A percentile compares a stretch with the other conserved stretches of the same genome.
phyloP scores from a whole-genome alignment of 495 filamentous ascomycete genomes.

The Bathelium albidoporum region DNA sequence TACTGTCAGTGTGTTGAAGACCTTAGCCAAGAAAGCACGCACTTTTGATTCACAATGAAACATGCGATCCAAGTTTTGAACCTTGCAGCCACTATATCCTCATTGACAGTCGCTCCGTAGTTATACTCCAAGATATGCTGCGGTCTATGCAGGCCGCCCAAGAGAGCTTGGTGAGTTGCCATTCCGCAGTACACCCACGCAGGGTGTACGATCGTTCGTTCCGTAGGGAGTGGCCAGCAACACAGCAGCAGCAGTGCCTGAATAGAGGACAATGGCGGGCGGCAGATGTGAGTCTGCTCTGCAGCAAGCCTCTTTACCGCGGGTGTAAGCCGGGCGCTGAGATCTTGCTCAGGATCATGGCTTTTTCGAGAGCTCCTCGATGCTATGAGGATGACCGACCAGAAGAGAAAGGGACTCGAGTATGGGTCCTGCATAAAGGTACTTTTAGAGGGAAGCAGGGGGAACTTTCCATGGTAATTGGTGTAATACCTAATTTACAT shows the following conservation, averaged over 20 bases:
- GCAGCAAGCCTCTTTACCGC: not conserved
- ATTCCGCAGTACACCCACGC: not conserved
- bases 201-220: not conserved
- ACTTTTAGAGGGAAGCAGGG: not conserved
- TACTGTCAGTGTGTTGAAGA: not conserved
- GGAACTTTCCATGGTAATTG: not conserved
- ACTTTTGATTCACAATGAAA: constrained; percentile 1
- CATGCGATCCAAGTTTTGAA: not conserved
- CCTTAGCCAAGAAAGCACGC: not conserved
- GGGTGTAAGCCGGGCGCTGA: not conserved
- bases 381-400: not conserved
- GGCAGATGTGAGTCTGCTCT: not conserved
- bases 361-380: not conserved
- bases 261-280: not conserved
- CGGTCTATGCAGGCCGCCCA: not conserved
- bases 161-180: not conserved
- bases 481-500: not conserved
- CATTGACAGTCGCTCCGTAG: not conserved
- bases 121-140: not conserved
- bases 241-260: not conserved
- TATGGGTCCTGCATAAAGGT: not conserved
- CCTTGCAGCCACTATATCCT: not conserved
- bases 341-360: not conserved
- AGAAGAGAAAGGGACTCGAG: not conserved
- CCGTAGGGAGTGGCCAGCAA: not conserved